Base-by-base conservation (phyloP, 345 rosid species). In the Punica granatum region DNA sequence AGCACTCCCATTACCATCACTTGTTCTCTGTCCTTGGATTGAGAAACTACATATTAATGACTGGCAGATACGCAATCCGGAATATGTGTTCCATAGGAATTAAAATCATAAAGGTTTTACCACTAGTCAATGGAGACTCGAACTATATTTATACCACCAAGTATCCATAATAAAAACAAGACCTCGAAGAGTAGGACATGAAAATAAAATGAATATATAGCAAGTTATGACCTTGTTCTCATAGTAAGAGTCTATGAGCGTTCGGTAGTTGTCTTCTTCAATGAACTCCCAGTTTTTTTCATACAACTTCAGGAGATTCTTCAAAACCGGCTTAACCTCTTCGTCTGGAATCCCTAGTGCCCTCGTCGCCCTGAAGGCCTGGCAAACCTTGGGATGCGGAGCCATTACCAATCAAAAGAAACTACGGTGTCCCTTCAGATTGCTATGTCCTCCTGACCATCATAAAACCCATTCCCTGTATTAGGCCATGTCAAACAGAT, bases 271-370 rank as follows among this genome's bases (percentile, higher is more conserved):
- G 60, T 92, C 90, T 36, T 81, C 72, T 81, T 79, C 89, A 0
- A 92, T 78, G 6, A 4, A 71, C 6, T 81, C 88, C 98, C 98
- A 92, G 10, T 83, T 85, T 32, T 35, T 71, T 25, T 72, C 78
- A 66, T 48, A 77, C 41, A 85, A 60, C 70, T 59, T 70, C 39
- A 80, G 60, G 0, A 92, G 84, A 53, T 79, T 12, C 73, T 39
- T 59, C 60, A 92, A 76, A 69, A 85, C 83, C 1, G 80, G 76
- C 64, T 69, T 77, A 48, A 80, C 78, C 80, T 85, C 83, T 14
- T 74, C 65, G 62, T 73, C 82, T 0, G 82, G 63, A 73, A 90
- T 77, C 6, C 77, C 81, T 33, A 88, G 53, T 33, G 76, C 76
- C 54, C 82, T 84, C 59, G 87, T 79, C 54, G 66, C 85, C 33